Conservation (phyloP, 108 stramenopile genomes). For the Licmophora abbreviata region DNA sequence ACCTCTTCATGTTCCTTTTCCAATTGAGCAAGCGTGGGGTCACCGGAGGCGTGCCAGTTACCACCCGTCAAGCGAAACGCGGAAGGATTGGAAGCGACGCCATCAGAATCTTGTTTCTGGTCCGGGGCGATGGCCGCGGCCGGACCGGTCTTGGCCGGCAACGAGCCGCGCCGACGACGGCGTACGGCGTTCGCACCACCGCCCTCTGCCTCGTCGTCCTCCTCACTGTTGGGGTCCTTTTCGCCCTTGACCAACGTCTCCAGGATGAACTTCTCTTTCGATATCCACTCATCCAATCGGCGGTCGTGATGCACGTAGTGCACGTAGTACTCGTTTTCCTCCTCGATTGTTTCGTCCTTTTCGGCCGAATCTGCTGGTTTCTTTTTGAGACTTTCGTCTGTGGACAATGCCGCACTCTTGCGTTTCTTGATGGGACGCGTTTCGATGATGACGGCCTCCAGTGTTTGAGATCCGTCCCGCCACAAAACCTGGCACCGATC, state of each 20-base stretch:
- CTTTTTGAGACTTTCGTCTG: constrained; percentile 6
- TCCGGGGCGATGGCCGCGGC: too few relatives aligned
- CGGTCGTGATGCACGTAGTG: constrained; percentile 81
- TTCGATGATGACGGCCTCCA: constrained; percentile 48
- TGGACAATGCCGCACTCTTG: constrained; percentile 1
- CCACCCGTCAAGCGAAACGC: constrained; percentile 37
- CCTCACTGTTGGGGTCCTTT: constrained; percentile 15
- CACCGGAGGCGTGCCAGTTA: constrained; percentile 59
- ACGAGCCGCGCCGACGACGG: too few relatives aligned
- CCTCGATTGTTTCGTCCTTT: constrained; percentile 25
- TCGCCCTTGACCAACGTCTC: constrained; percentile 44
- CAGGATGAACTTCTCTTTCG: constrained; percentile 48
- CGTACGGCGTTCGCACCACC: too few relatives aligned
- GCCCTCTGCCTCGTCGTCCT: not conserved
- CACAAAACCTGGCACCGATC: constrained; percentile 55
- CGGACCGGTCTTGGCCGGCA: too few relatives aligned
- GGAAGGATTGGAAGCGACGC: constrained; percentile 5
- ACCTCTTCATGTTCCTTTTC: constrained; percentile 97
- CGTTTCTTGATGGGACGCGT: constrained; percentile 27
- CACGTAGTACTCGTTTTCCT: constrained; percentile 79
- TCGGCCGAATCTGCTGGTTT: not conserved
- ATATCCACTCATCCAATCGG: constrained; percentile 85
- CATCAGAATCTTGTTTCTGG: not conserved
- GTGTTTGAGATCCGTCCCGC: constrained; percentile 38
- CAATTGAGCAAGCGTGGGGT: constrained; percentile 59